These are phyloP conservation scores for Ambrosia trifida DNA, from an alignment of 129 eudicot genomes.

Conservation along the genomic window DNA sequence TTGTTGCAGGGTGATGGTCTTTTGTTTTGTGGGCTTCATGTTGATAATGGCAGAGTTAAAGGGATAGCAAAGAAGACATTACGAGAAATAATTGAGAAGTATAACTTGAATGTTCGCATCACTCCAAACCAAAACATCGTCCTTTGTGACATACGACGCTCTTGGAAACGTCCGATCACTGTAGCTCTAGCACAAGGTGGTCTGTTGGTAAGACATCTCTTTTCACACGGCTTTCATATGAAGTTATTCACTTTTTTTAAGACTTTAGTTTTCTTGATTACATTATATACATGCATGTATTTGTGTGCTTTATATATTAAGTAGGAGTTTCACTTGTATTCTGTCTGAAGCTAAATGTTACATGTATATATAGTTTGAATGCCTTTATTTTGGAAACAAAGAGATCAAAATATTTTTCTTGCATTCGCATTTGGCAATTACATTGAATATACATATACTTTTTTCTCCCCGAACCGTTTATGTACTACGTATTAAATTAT, in stretches of 20 bases:
- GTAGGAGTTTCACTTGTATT: too few species aligned
- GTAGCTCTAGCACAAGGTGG: slow-evolving; percentile 93
- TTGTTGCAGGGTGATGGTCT: slow-evolving; percentile 84
- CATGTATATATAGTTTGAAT: too few species aligned
- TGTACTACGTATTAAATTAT: too few species aligned
- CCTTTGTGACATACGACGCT: slow-evolving; percentile 71
- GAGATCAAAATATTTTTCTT: too few species aligned
- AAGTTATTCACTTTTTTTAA: background rate
- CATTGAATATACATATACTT: too few species aligned
- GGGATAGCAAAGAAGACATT: slow-evolving; percentile 76
- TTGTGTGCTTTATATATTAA: too few species aligned
- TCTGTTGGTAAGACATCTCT: slow-evolving; percentile 61
- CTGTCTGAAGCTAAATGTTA: too few species aligned
- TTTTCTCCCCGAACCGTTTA: too few species aligned
- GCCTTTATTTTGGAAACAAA: too few species aligned
- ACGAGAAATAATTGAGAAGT: slow-evolving; percentile 84
- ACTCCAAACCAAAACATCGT: slow-evolving; percentile 92
- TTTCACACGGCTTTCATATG: background rate
- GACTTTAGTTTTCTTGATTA: background rate
- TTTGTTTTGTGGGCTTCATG: slow-evolving; percentile 92
- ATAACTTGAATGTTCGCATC: slow-evolving; percentile 83
- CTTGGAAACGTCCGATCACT: slow-evolving; percentile 88
- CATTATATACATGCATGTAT: background rate
- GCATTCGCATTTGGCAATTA: too few species aligned
- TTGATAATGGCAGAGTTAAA: slow-evolving; percentile 83